Percentiles rank a stretch among this genome's conserved stretches.
Evolutionary conservation across 192 early-diverging fungal genomes (phyloP).

Genomic region (Lunasporangiospora selenospora): DNA sequence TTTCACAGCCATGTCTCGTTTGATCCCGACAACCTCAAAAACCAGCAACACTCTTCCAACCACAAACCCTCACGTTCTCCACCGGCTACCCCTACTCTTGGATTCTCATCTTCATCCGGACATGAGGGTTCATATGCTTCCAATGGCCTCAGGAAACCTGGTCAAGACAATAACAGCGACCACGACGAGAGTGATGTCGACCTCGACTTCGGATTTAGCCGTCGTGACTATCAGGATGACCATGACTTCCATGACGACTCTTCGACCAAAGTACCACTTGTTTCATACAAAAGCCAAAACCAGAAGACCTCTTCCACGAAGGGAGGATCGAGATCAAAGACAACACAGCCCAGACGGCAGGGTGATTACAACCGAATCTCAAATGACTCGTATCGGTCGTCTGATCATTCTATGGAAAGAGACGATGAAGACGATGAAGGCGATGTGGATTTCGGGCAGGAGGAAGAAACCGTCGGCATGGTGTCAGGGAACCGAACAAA

Average conservation of each 20-base stretch:
- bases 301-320: not conserved
- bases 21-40: constrained; percentile 9
- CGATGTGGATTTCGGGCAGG: constrained; percentile 24
- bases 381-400: constrained; percentile 35
- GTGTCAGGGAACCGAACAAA: constrained; percentile 43
- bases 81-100: no score
- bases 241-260: no score
- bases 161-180: not conserved
- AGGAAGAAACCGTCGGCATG: constrained; percentile 43
- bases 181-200: constrained; percentile 24
- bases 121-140: no score
- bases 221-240: constrained; percentile 4
- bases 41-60: not conserved
- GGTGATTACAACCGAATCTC: constrained; percentile 39
- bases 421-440: constrained; percentile 23
- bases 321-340: not conserved
- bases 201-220: constrained; percentile 10
- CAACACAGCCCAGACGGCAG: constrained; percentile 20
- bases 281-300: constrained; percentile 18
- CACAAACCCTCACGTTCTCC: no score
- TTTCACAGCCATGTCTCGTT: no score
- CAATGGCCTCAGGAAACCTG: no score
- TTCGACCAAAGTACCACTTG: constrained; percentile 27
- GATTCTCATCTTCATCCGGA: no score
- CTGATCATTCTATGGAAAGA: not conserved